Evolutionary conservation across 768 basidiomycete genomes (phyloP), one percentile per base, ranked within the genome.

Genomic region (Suillus sp.): DNA sequence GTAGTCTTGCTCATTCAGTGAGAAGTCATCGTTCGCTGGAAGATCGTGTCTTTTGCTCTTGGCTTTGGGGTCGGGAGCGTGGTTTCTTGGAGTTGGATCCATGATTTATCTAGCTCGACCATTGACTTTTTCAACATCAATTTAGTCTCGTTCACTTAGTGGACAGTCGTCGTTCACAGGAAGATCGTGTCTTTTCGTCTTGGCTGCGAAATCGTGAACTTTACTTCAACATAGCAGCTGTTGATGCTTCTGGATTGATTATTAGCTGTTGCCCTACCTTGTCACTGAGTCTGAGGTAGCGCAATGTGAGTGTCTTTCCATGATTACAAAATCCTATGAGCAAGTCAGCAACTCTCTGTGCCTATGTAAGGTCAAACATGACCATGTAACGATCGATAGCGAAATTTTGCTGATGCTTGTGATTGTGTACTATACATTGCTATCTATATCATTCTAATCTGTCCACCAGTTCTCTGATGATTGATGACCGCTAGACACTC

Each of bases 401-500:
- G n/a, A 20, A 43, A 43, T 43, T 43, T 8, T 43, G 20, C 42
- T 20, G 20, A 43, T 43, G 20, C 6, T 43, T 2, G 13, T 38
- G 38, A 38, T 38, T 38, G 13, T 38, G 4, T 14, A 38, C 38
- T 38, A 38, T 38, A 38, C 16, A 38, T 38, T 38, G 37, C 13
- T 38, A 38, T 38, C 37, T 38, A 38, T 38, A 13, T 38, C 37
- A 38, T 38, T 38, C 13, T 38, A 38, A 38, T 38, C 13, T 38
- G 37, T 38, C 13, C 37, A 38, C 37, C 37, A 38, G 37, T 38
- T 14, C 37, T 14, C 37, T 38, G 37, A 35, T 35, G 35, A n/a
- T n/a, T 40, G 55, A 62, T 61, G 18, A 14, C 35, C 16, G 47
- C 65, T 32, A 98, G 95, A 96, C 95, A 54, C 85, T 99, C 47